Base-by-base conservation (phyloP, 2,329 filamentous ascomycete genomes). In the Epichloe scottii region DNA sequence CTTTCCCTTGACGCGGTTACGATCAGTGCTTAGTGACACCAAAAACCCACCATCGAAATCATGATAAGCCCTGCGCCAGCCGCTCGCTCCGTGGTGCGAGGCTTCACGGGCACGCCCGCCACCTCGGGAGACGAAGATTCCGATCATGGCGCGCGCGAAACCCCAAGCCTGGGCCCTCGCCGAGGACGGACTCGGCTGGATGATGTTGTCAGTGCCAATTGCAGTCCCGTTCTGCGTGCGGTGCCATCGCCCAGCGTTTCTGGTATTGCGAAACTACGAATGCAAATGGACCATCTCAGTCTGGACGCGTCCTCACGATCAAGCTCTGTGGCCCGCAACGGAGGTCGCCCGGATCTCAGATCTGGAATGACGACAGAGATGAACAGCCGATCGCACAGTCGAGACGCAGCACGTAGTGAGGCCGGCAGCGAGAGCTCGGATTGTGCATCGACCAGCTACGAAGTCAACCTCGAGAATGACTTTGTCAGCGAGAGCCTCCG, bases 381-480 rank as follows among this genome's bases (percentile, higher is more conserved):
- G 58, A 84, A 77, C 62, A 74, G 71, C 55, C 71, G 73, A 47
- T 70, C 75, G 62, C 60, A 68, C 45, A 82, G 77, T 56, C 79
- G 78, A 48, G 77, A 78, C 51, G 78, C 75, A 54, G 71, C 73
- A 51, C 71, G 69, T 49, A 77, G 74, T 57, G 74, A 75, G 51
- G 70, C 70, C 43, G 72, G 71, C 63, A 81, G 70, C 60, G 76
- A 71, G 59, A 78, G 76, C 58, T 90, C 85, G 1, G 86, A 91
- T 60, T 78, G 79, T 26, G 70, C 66, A 17, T 75, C 74, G 63
- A 86, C 87, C 48, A 87, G 83, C 63, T 96, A 95, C 63, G 87
- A 96, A 68, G 82, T 96, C 56, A 81, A 81, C 49, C 75, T 96
- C 38, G 86, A 93, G 58, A 71, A 88, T 55, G 90, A 96, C 64